phyloP scores from a whole-genome alignment of 148 eudicot genomes.

The Persicaria tinctoria region DNA sequence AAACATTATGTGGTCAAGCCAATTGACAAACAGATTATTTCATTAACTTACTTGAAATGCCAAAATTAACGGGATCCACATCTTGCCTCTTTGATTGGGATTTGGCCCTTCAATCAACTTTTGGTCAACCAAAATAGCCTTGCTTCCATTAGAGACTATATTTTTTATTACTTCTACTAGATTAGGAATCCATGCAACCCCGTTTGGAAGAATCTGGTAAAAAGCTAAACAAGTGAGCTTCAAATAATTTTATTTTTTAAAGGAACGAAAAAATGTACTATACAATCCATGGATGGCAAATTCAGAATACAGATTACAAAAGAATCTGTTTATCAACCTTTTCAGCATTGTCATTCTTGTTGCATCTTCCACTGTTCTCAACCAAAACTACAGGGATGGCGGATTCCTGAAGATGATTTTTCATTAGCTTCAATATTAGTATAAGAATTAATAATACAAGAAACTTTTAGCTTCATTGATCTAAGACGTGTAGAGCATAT shows the following conservation, averaged over 20 bases:
- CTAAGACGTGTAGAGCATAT: no score
- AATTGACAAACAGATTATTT: background rate
- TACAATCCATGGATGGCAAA: background rate
- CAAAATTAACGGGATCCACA: conserved; percentile 59
- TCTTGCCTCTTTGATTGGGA: conserved; percentile 67
- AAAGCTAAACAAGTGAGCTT: background rate
- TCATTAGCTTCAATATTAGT: background rate
- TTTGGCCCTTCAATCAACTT: conserved; percentile 90
- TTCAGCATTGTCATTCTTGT: conserved; percentile 71
- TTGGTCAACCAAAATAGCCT: conserved; percentile 62
- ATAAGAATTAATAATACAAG: background rate
- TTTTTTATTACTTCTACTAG: conserved; percentile 58
- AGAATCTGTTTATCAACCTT: conserved; percentile 44
- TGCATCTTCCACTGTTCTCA: conserved; percentile 98
- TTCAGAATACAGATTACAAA: no score
- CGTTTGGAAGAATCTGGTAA: conserved; percentile 71
- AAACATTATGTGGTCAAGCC: background rate
- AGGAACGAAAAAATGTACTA: background rate
- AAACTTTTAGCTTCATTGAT: no score
- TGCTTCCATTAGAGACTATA: conserved; percentile 58
- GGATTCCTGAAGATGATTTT: conserved; percentile 18
- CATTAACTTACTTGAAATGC: conserved; percentile 56
- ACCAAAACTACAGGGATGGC: conserved; percentile 74
- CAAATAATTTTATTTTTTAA: no score
- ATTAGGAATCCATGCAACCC: conserved; percentile 80